Percentiles rank a stretch among this genome's conserved stretches.
phyloP scores from a whole-genome alignment of 768 basidiomycete genomes.

The Boletus bicolor region DNA sequence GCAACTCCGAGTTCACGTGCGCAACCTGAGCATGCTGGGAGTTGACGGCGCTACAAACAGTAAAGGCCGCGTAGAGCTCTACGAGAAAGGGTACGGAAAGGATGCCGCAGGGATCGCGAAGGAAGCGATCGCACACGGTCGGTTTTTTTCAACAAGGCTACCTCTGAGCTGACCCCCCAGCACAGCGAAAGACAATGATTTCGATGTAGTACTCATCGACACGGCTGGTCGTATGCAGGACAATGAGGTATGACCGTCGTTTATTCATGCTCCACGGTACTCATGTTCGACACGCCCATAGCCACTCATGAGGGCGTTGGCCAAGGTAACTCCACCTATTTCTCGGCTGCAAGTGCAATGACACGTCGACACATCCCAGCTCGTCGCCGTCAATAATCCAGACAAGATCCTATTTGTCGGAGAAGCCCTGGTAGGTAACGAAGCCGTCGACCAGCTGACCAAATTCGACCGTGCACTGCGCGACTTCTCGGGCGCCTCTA shows the following conservation, averaged over 20 bases:
- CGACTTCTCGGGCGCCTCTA: conserved; percentile 79
- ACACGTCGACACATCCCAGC: conserved; percentile 38
- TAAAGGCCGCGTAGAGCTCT: conserved; percentile 84
- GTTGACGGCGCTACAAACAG: conserved; percentile 66
- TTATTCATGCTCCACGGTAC: background rate
- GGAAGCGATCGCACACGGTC: conserved; percentile 90
- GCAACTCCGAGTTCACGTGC: conserved; percentile 93
- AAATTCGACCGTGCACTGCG: conserved; percentile 94
- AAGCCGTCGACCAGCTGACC: conserved; percentile 95
- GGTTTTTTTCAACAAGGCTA: conserved; percentile 16
- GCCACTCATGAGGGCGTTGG: conserved; percentile 97
- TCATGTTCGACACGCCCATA: conserved; percentile 28
- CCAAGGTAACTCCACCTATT: conserved; percentile 57
- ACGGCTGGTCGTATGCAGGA: conserved; percentile 99
- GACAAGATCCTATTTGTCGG: conserved; percentile 99
- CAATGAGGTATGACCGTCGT: conserved; percentile 68
- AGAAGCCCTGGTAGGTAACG: conserved; percentile 96
- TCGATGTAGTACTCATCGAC: conserved; percentile 96
- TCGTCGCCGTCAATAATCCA: conserved; percentile 89
- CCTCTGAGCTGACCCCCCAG: conserved; percentile 3
- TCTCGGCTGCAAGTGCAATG: background rate
- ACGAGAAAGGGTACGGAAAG: conserved; percentile 96
- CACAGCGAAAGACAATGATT: conserved; percentile 80
- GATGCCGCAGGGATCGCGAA: conserved; percentile 98
- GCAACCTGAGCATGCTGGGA: conserved; percentile 84